Evolutionary conservation across 148 eudicot species (phyloP).

Genomic region (Rhododendron ovatum): DNA sequence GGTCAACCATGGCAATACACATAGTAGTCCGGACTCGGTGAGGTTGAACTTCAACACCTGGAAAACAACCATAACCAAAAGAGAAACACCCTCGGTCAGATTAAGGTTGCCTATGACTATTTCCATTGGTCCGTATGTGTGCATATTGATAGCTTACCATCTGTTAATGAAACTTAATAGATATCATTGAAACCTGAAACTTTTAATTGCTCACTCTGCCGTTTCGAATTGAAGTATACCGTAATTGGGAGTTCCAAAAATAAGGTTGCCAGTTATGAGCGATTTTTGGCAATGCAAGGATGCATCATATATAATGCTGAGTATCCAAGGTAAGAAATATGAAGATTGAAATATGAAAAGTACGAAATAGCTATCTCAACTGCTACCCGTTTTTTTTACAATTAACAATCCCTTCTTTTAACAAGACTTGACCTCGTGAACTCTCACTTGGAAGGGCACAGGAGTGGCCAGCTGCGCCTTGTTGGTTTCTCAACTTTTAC

Average conservation of each 20-base stretch:
- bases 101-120: slow-evolving; percentile 1
- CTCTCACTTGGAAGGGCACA: neutral
- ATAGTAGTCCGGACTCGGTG: slow-evolving; percentile 82
- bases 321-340: neutral
- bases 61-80: slow-evolving; percentile 9
- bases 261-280: neutral
- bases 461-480: neutral
- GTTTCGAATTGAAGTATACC: neutral
- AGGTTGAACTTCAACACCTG: slow-evolving; percentile 97
- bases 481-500: neutral
- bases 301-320: neutral
- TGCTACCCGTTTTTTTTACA: neutral
- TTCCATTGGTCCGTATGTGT: neutral
- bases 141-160: neutral
- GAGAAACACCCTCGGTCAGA: slow-evolving; percentile 16
- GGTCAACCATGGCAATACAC: slow-evolving; percentile 97
- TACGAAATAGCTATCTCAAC: neutral
- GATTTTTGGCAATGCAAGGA: neutral
- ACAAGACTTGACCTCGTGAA: neutral
- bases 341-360: neutral
- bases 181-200: neutral
- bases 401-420: neutral
- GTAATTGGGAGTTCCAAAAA: neutral
- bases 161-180: neutral
- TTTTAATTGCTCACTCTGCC: neutral